A percentile compares a stretch with the other conserved stretches of the same genome.
phyloP scores from a whole-genome alignment of 495 filamentous ascomycete species.

The Jackrogersella multiformis region DNA sequence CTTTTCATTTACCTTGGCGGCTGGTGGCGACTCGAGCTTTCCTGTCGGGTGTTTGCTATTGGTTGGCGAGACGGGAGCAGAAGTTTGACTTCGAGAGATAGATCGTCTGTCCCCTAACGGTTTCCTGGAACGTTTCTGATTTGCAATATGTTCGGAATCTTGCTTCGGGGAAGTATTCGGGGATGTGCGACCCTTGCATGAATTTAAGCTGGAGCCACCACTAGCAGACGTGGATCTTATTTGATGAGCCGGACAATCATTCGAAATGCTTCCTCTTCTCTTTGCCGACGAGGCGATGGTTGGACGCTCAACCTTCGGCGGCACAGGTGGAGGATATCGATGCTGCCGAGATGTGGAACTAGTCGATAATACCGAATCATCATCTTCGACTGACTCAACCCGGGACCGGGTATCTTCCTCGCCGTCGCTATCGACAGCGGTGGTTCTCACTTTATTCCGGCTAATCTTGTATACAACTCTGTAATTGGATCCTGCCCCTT shows the following conservation, averaged over 20 bases:
- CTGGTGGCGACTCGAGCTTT: slow-evolving; percentile 29
- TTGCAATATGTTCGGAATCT: slow-evolving; percentile 48
- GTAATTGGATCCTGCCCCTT: slow-evolving; percentile 41
- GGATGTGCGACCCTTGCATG: slow-evolving; percentile 25
- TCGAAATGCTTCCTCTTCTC: slow-evolving; percentile 4
- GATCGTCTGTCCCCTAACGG: slow-evolving; percentile 40
- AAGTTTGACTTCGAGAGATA: slow-evolving; percentile 21
- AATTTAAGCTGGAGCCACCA: slow-evolving; percentile 17
- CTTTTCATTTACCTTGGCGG: slow-evolving; percentile 39
- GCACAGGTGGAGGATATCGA: slow-evolving; percentile 37
- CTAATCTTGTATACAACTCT: slow-evolving; percentile 56
- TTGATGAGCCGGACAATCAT: slow-evolving; percentile 18
- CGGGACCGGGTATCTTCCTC: slow-evolving; percentile 45
- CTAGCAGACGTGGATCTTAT: slow-evolving; percentile 13
- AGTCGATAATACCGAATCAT: slow-evolving; percentile 14
- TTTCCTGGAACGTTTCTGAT: slow-evolving; percentile 56
- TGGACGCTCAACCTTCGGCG: slow-evolving; percentile 37
- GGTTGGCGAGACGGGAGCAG: slow-evolving; percentile 29
- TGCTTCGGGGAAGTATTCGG: slow-evolving; percentile 19
- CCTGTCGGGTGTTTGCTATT: slow-evolving; percentile 41
- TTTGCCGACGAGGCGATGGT: slow-evolving; percentile 32
- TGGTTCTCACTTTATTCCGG: slow-evolving; percentile 50
- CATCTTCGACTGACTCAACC: slow-evolving; percentile 42
- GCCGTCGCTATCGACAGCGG: slow-evolving; percentile 48
- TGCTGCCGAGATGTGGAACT: slow-evolving; percentile 7